A percentile compares a stretch with the other conserved stretches of the same genome.
phyloP scores from a whole-genome alignment of 768 basidiomycete genomes.

The Mycena pura region DNA sequence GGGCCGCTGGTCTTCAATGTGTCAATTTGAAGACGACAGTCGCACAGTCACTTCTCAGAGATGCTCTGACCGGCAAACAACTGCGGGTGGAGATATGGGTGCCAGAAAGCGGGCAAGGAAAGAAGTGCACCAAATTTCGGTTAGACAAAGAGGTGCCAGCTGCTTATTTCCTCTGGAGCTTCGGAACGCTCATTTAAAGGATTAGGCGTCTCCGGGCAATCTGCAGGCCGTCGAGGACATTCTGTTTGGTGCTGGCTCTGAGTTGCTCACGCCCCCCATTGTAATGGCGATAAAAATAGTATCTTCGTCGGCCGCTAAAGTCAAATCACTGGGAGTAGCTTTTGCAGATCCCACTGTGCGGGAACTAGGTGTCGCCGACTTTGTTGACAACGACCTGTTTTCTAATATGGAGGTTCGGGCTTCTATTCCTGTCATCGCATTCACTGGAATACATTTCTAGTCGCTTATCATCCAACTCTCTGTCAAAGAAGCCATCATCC shows the following conservation, averaged over 20 bases:
- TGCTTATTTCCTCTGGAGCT: background rate
- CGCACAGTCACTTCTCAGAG: slow-evolving; percentile 83
- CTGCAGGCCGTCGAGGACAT: slow-evolving; percentile 78
- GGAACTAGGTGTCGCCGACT: slow-evolving; percentile 89
- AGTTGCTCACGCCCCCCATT: slow-evolving; percentile 84
- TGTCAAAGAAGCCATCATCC: slow-evolving; percentile 93
- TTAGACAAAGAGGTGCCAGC: slow-evolving; percentile 77
- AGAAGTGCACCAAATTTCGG: slow-evolving; percentile 76
- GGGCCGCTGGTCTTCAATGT: slow-evolving; percentile 68
- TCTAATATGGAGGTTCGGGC: slow-evolving; percentile 87
- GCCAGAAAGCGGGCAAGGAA: slow-evolving; percentile 74
- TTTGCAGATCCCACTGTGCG: slow-evolving; percentile 91
- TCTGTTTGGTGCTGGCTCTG: slow-evolving; percentile 75
- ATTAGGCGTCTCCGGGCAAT: slow-evolving; percentile 69
- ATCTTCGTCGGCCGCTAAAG: slow-evolving; percentile 60
- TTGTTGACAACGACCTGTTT: slow-evolving; percentile 93
- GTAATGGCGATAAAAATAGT: slow-evolving; percentile 88
- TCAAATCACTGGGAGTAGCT: slow-evolving; percentile 82
- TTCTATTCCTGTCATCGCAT: background rate
- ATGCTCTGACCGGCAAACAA: slow-evolving; percentile 89
- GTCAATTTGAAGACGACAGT: slow-evolving; percentile 79
- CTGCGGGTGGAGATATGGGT: slow-evolving; percentile 92
- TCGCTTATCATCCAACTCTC: slow-evolving; percentile 95
- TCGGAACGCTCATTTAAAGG: background rate
- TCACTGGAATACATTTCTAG: slow-evolving; percentile 46